Conservation (phyloP, 768 basidiomycete species). For the Symmetrospora coprosmae region DNA sequence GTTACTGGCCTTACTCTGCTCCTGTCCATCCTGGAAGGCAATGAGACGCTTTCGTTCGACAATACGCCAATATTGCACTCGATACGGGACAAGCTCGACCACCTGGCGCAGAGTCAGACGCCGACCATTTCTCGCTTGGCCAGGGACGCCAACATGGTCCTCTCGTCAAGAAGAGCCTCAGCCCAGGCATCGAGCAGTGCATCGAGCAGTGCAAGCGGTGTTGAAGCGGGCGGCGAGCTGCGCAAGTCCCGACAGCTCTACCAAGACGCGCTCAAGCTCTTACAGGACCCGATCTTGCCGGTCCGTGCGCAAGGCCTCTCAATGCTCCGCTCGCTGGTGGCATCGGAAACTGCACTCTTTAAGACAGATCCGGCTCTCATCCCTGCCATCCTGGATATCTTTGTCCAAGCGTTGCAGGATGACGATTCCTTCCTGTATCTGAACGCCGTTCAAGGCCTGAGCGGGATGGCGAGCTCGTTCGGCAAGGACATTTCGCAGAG, state of each 20-base stretch:
- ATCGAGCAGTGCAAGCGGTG: constrained; percentile 26
- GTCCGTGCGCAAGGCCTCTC: constrained; percentile 85
- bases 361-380: constrained; percentile 48
- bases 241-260: constrained; percentile 50
- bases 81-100: constrained; percentile 54
- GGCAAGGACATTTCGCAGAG: constrained; percentile 57
- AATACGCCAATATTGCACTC: constrained; percentile 54
- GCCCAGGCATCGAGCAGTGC: constrained; percentile 36
- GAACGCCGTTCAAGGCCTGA: constrained; percentile 77
- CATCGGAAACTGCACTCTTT: constrained; percentile 35
- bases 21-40: constrained; percentile 64
- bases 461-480: constrained; percentile 64
- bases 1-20: constrained; percentile 67
- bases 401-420: constrained; percentile 68
- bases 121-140: constrained; percentile 48
- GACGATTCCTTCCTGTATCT: constrained; percentile 92
- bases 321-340: constrained; percentile 62
- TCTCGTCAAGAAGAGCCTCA: constrained; percentile 64
- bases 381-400: constrained; percentile 74
- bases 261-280: constrained; percentile 68
- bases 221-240: constrained; percentile 38
- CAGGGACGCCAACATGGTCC: constrained; percentile 65
- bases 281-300: constrained; percentile 82
- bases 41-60: constrained; percentile 32
- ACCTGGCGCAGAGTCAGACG: constrained; percentile 44